A percentile compares a stretch with the other conserved stretches of the same genome.
These are phyloP conservation scores for Ceratocystis lukuohia DNA, from an alignment of 2,329 filamentous ascomycete species.

Conservation along the genomic window DNA sequence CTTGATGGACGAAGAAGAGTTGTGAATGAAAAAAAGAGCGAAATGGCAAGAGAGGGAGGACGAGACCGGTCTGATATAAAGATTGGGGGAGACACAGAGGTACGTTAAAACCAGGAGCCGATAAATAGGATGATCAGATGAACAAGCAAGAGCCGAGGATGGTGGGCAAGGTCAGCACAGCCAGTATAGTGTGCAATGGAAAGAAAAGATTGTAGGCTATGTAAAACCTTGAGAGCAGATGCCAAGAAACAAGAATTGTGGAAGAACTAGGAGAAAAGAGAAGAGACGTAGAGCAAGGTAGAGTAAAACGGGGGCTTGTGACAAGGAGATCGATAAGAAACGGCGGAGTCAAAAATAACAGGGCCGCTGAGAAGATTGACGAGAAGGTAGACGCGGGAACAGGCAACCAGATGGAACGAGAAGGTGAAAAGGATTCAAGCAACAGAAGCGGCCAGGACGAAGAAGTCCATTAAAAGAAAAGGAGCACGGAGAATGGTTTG, in stretches of 20 bases:
- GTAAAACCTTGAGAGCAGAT: not conserved
- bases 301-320: constrained; percentile 5
- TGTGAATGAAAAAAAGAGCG: not conserved
- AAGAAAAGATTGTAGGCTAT: not conserved
- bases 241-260: constrained; percentile 8
- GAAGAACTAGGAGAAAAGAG: constrained; percentile 11
- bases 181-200: not conserved
- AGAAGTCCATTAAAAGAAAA: not conserved
- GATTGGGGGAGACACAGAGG: not conserved
- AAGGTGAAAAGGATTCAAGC: not conserved
- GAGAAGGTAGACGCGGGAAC: not conserved
- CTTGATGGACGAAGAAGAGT: not conserved
- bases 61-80: not conserved
- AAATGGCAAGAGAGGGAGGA: not conserved
- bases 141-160: not conserved
- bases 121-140: not conserved
- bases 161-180: not conserved
- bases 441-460: not conserved
- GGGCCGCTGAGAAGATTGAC: not conserved
- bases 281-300: not conserved
- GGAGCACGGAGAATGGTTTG: not conserved
- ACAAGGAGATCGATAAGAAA: constrained; percentile 8
- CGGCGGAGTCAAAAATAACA: constrained; percentile 6
- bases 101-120: not conserved
- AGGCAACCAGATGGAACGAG: not conserved